Evolutionary conservation across 179 eudicot species (phyloP).

Genomic region (Gypsophila paniculata): DNA sequence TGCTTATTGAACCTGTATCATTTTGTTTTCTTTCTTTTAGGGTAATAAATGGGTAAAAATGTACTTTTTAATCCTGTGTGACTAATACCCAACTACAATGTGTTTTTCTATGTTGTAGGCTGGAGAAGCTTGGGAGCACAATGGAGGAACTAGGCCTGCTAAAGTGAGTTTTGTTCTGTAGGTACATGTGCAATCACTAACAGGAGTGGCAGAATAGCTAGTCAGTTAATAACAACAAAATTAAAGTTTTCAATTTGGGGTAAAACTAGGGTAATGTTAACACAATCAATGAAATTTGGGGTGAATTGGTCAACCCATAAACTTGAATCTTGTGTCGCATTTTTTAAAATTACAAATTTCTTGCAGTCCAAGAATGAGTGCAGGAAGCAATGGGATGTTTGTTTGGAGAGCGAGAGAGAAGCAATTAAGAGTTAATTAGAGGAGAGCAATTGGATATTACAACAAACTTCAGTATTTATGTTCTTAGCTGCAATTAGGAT

Average conservation of each 20-base stretch:
- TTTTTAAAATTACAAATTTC: neutral
- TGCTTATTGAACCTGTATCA: slow-evolving; percentile 9
- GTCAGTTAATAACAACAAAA: neutral
- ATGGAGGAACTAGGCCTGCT: slow-evolving; percentile 54
- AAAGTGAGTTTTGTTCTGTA: slow-evolving; percentile 46
- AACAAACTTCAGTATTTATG: too few relatives aligned
- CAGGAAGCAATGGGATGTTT: too few relatives aligned
- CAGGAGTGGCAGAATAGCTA: neutral
- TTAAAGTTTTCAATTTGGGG: neutral
- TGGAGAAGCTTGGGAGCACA: slow-evolving; percentile 52
- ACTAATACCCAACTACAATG: neutral
- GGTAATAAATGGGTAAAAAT: too few relatives aligned
- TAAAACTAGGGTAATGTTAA: neutral
- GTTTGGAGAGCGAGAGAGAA: too few relatives aligned
- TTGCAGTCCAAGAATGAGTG: neutral
- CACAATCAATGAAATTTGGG: neutral
- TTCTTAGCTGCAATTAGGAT: neutral
- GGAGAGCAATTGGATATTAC: neutral
- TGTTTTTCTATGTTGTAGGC: slow-evolving; percentile 40
- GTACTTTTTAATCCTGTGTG: neutral
- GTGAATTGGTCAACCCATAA: neutral
- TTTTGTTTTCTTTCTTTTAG: slow-evolving; percentile 2
- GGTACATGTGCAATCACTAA: slow-evolving; percentile 1
- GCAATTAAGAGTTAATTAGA: neutral
- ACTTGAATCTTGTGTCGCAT: neutral